Evolutionary conservation across 2,329 filamentous ascomycete genomes (phyloP).

Genomic region (Colletotrichum chlorophyti): DNA sequence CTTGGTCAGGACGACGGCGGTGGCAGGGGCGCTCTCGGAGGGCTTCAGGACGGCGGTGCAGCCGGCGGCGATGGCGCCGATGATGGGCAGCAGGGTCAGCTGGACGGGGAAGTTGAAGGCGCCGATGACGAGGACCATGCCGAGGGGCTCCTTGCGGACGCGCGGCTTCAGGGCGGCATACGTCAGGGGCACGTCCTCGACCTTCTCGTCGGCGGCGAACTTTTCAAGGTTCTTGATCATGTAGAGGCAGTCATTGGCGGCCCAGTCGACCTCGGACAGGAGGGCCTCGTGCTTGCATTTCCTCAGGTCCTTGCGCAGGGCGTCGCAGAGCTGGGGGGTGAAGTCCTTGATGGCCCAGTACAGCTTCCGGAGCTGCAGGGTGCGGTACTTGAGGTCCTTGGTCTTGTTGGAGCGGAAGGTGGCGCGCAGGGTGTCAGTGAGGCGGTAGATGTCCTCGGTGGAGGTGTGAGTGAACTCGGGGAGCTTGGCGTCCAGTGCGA

Average conservation of each 20-base stretch:
- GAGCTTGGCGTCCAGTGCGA: conserved; percentile 44
- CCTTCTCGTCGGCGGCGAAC: conserved; percentile 83
- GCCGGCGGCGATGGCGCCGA: conserved; percentile 91
- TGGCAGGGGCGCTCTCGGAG: conserved; percentile 79
- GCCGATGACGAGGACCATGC: conserved; percentile 83
- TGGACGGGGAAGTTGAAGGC: conserved; percentile 95
- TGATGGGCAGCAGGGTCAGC: conserved; percentile 77
- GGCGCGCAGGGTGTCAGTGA: conserved; percentile 65
- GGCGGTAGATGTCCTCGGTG: conserved; percentile 69
- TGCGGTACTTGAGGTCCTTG: conserved; percentile 80
- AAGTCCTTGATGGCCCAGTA: conserved; percentile 93
- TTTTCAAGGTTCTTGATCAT: conserved; percentile 78
- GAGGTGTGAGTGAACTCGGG: conserved; percentile 65
- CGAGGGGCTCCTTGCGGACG: conserved; percentile 87
- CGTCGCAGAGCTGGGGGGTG: conserved; percentile 73
- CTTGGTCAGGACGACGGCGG: conserved; percentile 80
- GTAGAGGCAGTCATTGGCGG: conserved; percentile 82
- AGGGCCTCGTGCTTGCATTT: conserved; percentile 80
- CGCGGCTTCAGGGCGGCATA: conserved; percentile 75
- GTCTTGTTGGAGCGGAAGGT: conserved; percentile 84
- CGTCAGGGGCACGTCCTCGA: conserved; percentile 71
- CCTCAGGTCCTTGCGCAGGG: conserved; percentile 77
- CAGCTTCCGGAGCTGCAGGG: conserved; percentile 87
- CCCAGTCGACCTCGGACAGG: conserved; percentile 78
- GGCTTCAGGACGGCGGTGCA: conserved; percentile 93